These are phyloP conservation scores for Aspergillus bertholletiae DNA, from an alignment of 495 filamentous ascomycete genomes.

Conservation along the genomic window DNA sequence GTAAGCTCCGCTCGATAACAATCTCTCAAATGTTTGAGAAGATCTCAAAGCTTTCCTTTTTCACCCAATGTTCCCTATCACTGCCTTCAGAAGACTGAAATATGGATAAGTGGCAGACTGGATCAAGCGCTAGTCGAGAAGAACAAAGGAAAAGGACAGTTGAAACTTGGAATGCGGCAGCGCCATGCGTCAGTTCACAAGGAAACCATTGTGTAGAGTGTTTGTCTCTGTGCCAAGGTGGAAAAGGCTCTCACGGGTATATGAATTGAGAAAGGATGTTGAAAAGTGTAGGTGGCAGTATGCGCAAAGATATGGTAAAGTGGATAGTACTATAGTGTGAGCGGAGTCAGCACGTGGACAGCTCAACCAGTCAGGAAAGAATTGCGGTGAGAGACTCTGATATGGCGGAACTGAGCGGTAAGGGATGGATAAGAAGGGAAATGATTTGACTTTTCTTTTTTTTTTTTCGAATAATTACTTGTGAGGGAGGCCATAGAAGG, in stretches of 20 bases:
- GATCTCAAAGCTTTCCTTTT: not conserved
- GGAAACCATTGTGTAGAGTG: conserved; percentile 1
- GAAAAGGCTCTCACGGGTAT: not conserved
- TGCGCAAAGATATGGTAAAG: not conserved
- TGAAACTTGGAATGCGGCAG: conserved; percentile 8
- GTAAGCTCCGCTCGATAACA: not conserved
- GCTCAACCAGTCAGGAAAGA: not conserved
- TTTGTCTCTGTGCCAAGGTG: conserved; percentile 2
- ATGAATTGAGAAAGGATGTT: not conserved
- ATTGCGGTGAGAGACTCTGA: not conserved
- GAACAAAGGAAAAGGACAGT: conserved; percentile 11
- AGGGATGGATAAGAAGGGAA: too few relatives aligned
- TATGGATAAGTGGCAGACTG: conserved; percentile 1
- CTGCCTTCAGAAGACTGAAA: not conserved
- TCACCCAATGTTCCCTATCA: not conserved
- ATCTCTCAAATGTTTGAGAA: not conserved
- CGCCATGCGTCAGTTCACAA: conserved; percentile 23
- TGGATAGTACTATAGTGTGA: not conserved
- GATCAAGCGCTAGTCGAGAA: conserved; percentile 1
- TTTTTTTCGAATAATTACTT: not conserved
- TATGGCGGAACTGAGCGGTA: too few relatives aligned
- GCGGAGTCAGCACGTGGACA: conserved; percentile 1
- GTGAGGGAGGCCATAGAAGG: not conserved
- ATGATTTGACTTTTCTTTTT: not conserved
- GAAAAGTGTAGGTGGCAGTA: not conserved